Conservation (phyloP, 805 yeast species). For the Starmerella floricola region DNA sequence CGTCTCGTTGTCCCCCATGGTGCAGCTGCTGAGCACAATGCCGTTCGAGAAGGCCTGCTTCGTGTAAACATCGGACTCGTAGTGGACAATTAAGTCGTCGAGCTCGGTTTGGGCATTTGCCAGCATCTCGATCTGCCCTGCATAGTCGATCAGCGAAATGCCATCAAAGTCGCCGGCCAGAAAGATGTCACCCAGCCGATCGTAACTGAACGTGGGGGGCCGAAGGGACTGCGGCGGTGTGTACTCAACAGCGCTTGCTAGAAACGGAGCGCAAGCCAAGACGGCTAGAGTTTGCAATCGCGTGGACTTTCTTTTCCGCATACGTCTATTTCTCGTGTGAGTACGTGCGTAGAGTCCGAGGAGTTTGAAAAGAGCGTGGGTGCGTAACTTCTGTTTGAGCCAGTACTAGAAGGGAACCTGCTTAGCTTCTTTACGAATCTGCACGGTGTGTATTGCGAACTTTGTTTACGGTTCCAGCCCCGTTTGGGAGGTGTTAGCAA, state of each 20-base stretch:
- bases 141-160: slow-evolving; percentile 29
- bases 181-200: slow-evolving; percentile 13
- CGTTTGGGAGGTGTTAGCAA: no score
- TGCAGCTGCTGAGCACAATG: slow-evolving; percentile 15
- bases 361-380: no score
- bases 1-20: slow-evolving; percentile 13
- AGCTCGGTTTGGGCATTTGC: slow-evolving; percentile 1
- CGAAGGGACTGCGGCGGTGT: slow-evolving; percentile 2
- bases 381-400: no score
- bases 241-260: not conserved
- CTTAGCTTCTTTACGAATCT: no score
- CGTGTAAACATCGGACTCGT: slow-evolving; percentile 14
- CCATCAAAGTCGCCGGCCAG: slow-evolving; percentile 23
- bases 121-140: slow-evolving; percentile 30
- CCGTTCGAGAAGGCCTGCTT: slow-evolving; percentile 23
- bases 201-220: slow-evolving; percentile 7
- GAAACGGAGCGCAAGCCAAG: not conserved
- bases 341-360: no score
- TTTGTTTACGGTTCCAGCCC: no score
- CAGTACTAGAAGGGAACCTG: no score
- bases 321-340: no score
- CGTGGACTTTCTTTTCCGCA: no score
- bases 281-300: not conserved
- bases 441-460: no score
- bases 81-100: slow-evolving; percentile 19